Conservation (phyloP, 176 grass and related monocot genomes). For the Aegilops speltoides region DNA sequence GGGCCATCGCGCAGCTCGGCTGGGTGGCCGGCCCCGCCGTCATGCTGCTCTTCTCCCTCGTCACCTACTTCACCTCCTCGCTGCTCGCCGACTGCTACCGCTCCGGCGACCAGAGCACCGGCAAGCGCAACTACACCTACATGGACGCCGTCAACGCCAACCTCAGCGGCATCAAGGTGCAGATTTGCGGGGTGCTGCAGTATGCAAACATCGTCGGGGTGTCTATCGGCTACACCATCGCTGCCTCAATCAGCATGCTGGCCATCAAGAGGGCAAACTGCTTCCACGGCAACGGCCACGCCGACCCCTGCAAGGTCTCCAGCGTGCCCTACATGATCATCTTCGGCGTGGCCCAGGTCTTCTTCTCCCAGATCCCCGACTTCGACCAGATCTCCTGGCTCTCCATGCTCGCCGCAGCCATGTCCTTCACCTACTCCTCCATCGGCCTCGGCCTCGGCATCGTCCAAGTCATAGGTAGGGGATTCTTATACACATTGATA, state of each 20-base stretch:
- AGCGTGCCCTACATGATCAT: conserved; percentile 80
- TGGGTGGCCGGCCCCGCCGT: conserved; percentile 86
- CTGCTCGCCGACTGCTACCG: conserved; percentile 94
- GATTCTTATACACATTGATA: background rate
- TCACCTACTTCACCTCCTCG: conserved; percentile 87
- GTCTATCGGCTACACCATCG: conserved; percentile 85
- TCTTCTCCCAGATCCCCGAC: conserved; percentile 85
- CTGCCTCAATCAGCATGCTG: conserved; percentile 80
- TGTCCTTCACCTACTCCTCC: conserved; percentile 92
- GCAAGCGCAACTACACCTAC: conserved; percentile 95
- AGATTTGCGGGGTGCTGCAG: conserved; percentile 68
- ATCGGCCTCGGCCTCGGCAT: conserved; percentile 73
- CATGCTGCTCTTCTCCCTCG: conserved; percentile 92
- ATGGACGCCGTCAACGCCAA: conserved; percentile 94
- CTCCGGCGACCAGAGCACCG: conserved; percentile 57
- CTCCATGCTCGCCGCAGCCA: conserved; percentile 79
- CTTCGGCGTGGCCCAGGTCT: conserved; percentile 57
- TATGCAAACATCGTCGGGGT: conserved; percentile 86
- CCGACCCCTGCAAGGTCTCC: conserved; percentile 54
- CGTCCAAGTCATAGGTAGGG: conserved; percentile 69
- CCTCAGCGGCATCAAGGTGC: conserved; percentile 73
- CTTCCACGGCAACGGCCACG: conserved; percentile 66
- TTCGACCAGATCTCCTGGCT: conserved; percentile 93
- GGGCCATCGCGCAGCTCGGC: conserved; percentile 93
- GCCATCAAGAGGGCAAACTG: conserved; percentile 76